Conservation (phyloP, 768 basidiomycete species). For the Lactarius quietus region DNA sequence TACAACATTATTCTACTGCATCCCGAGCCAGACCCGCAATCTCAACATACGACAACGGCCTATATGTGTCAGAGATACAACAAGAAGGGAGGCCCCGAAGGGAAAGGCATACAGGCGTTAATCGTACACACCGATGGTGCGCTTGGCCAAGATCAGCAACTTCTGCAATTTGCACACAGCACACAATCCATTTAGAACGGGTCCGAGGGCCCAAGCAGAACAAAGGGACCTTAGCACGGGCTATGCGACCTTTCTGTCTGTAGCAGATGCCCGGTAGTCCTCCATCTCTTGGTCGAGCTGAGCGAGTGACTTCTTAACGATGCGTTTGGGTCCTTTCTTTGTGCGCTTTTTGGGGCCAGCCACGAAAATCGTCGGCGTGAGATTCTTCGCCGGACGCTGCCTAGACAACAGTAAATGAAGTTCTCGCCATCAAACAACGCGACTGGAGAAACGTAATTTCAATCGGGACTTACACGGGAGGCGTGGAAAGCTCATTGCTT, state of each 20-base stretch:
- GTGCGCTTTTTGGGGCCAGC: constrained; percentile 34
- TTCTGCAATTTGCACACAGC: constrained; percentile 2
- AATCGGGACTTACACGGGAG: constrained; percentile 9
- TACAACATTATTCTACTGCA: constrained; percentile 13
- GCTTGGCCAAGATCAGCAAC: constrained; percentile 11
- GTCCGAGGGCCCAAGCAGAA: neutral
- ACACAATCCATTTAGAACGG: neutral
- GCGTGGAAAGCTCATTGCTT: neutral
- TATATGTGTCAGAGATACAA: constrained; percentile 6
- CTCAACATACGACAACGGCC: neutral
- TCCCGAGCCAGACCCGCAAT: neutral
- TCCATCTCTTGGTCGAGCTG: constrained; percentile 82
- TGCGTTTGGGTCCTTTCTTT: constrained; percentile 74
- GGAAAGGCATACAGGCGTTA: neutral
- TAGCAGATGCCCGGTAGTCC: constrained; percentile 52
- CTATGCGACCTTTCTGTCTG: constrained; percentile 6
- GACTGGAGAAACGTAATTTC: neutral
- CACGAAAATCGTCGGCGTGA: constrained; percentile 8
- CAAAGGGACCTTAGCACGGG: neutral
- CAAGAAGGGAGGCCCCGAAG: neutral
- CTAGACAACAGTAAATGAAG: constrained; percentile 7
- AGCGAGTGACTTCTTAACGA: constrained; percentile 63
- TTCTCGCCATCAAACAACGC: constrained; percentile 1
- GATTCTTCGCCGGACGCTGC: constrained; percentile 14
- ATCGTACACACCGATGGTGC: constrained; percentile 7